phyloP scores from a whole-genome alignment of 2,329 filamentous ascomycete genomes.

The Fusarium newnesense region DNA sequence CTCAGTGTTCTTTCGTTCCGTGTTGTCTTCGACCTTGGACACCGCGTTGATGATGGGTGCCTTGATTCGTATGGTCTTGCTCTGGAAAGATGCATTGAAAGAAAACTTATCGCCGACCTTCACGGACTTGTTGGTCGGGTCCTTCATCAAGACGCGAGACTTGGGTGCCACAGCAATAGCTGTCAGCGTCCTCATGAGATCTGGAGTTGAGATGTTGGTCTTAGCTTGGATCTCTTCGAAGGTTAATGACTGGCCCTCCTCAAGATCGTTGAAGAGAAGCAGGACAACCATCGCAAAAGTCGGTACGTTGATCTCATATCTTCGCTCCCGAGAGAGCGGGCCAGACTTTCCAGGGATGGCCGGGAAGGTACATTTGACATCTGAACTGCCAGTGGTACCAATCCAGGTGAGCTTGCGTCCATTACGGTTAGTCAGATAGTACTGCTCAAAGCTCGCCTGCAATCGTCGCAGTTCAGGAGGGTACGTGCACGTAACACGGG shows the following conservation, averaged over 20 bases:
- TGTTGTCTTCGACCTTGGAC: constrained; percentile 84
- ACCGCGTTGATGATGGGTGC: constrained; percentile 83
- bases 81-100: constrained; percentile 85
- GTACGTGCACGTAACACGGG: constrained; percentile 69
- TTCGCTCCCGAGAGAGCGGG: constrained; percentile 69
- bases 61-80: constrained; percentile 88
- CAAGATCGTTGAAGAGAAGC: constrained; percentile 86
- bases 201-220: constrained; percentile 80
- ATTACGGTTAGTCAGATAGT: constrained; percentile 87
- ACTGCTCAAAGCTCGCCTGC: constrained; percentile 87
- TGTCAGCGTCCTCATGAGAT: constrained; percentile 81
- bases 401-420: constrained; percentile 90
- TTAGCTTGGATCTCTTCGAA: constrained; percentile 84
- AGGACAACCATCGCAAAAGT: constrained; percentile 94
- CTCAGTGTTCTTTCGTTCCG: constrained; percentile 76
- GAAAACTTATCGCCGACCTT: constrained; percentile 81
- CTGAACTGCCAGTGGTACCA: constrained; percentile 77
- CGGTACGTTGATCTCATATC: constrained; percentile 90
- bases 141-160: constrained; percentile 82
- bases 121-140: constrained; percentile 81
- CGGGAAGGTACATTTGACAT: constrained; percentile 83
- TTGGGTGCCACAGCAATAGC: constrained; percentile 86
- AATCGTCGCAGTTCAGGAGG: constrained; percentile 78
- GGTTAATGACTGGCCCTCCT: constrained; percentile 59
- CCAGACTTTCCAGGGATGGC: constrained; percentile 76